These are phyloP conservation scores for Pseudogymnoascus sp. DNA, from an alignment of 2,329 filamentous ascomycete species.

Conservation along the genomic window DNA sequence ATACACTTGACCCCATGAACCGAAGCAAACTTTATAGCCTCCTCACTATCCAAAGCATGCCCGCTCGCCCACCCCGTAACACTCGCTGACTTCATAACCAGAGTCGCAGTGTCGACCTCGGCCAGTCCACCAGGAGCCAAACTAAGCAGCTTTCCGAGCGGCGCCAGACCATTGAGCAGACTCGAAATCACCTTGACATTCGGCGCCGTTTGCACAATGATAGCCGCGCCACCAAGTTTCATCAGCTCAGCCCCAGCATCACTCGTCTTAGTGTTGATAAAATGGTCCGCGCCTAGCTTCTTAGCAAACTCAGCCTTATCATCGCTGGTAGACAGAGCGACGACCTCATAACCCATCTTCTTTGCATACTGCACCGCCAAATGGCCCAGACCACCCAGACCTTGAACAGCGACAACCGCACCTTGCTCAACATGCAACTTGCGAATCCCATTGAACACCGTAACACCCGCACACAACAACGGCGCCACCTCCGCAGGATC, in stretches of 20 bases:
- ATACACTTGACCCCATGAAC: slow-evolving; percentile 55
- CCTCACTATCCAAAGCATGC: slow-evolving; percentile 53
- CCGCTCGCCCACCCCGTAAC: slow-evolving; percentile 58
- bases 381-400: slow-evolving; percentile 69
- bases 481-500: slow-evolving; percentile 48
- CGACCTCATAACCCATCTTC: slow-evolving; percentile 67
- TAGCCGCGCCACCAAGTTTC: slow-evolving; percentile 51
- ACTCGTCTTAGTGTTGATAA: slow-evolving; percentile 48
- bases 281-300: slow-evolving; percentile 51
- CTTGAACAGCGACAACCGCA: slow-evolving; percentile 51
- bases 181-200: slow-evolving; percentile 46
- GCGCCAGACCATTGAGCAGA: slow-evolving; percentile 44
- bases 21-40: slow-evolving; percentile 58
- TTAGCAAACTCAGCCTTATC: slow-evolving; percentile 60
- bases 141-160: slow-evolving; percentile 51
- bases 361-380: slow-evolving; percentile 67
- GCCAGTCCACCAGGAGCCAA: slow-evolving; percentile 43
- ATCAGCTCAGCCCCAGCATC: slow-evolving; percentile 42
- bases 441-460: slow-evolving; percentile 51
- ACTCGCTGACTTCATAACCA: slow-evolving; percentile 45
- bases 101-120: slow-evolving; percentile 34
- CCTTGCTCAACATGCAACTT: slow-evolving; percentile 44
- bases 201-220: slow-evolving; percentile 57
- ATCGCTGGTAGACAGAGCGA: slow-evolving; percentile 57
- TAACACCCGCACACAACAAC: slow-evolving; percentile 57